Evolutionary conservation across 2,329 filamentous ascomycete genomes (phyloP), one percentile per base, ranked within the genome.

Genomic region (Aspergillus sp.): DNA sequence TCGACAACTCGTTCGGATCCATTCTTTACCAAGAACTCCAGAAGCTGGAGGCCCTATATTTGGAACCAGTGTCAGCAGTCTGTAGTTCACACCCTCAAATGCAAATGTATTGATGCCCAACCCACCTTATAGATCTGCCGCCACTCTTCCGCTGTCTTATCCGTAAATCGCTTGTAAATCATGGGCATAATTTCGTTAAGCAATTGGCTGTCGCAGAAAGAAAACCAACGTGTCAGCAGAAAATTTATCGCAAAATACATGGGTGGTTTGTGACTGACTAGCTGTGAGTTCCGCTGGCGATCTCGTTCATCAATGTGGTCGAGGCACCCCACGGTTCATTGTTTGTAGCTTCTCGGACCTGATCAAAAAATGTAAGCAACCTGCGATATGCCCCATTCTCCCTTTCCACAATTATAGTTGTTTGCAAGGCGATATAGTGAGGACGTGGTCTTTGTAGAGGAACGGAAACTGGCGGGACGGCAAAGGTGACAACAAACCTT

Each of bases 151-250:
- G 93, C 91, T 6, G 90, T 80, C 75, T 98, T 98, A 67, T 98
- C 93, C 48, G 93, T 98, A 69, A 98, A 98, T 53, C 93, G 88
- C 62, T 94, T 93, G 75, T 98, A 98, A 64, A 98, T 95, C 89
- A 98, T 93, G 54, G 93, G 93, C 93, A 98, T 98, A 65, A 98
- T 97, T 70, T 98, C 93, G 69, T 97, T 97, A 45, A 98, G 82
- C 41, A 90, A 82, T 82, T 95, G 90, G 67, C 91, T 96, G 63
- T 45, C 19, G 19, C 19, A 19, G 19, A 19, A 19, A 19, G 19
- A 2, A 19, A 42, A 19, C 11, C n/a, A 32, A 48, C 19, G 6
- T 27, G 42, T 56, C 44, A 49, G 51, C 43, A 45, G 46, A 33
- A 19, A 4, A 26, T 5, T 26, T n/a, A 33, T 29, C 9, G 19